These are phyloP conservation scores for Paramyrothecium sp. DNA, from an alignment of 2,329 filamentous ascomycete genomes.

Conservation along the genomic window DNA sequence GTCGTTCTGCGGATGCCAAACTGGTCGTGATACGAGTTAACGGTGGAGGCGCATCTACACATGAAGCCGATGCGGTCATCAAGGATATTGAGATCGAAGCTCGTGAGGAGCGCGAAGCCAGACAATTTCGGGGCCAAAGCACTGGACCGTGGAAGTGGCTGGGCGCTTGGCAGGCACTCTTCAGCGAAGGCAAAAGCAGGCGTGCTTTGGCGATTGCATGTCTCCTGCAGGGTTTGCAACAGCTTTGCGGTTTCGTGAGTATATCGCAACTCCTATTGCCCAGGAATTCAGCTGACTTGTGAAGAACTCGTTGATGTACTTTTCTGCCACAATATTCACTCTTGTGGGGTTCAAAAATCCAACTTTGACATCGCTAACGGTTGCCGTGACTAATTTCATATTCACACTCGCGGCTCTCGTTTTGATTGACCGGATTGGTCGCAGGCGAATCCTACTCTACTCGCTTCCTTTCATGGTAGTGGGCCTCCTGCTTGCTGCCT, in stretches of 20 bases:
- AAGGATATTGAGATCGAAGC: conserved; percentile 73
- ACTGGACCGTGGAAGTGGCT: conserved; percentile 32
- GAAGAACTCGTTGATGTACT: conserved; percentile 89
- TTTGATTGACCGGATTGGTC: conserved; percentile 76
- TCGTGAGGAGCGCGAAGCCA: conserved; percentile 61
- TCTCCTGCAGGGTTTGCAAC: conserved; percentile 82
- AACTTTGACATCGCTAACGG: conserved; percentile 75
- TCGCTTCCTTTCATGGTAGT: conserved; percentile 82
- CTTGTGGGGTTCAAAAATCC: conserved; percentile 76
- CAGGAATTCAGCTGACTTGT: conserved; percentile 1
- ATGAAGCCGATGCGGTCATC: conserved; percentile 59
- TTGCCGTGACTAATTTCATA: conserved; percentile 80
- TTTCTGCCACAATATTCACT: conserved; percentile 78
- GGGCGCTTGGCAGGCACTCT: conserved; percentile 51
- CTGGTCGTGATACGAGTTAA: conserved; percentile 65
- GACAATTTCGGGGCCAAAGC: conserved; percentile 28
- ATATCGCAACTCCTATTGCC: background rate
- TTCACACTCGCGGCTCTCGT: conserved; percentile 75
- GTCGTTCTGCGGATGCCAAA: conserved; percentile 59
- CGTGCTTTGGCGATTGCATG: conserved; percentile 83
- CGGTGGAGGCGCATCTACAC: conserved; percentile 42
- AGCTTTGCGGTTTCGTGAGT: conserved; percentile 79
- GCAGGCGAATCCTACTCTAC: conserved; percentile 75
- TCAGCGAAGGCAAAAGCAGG: conserved; percentile 61
- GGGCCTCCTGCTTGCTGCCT: conserved; percentile 68